Percentiles rank a stretch among this genome's conserved stretches.
phyloP scores from a whole-genome alignment of 805 yeast species.

The Candida rishiriensis region DNA sequence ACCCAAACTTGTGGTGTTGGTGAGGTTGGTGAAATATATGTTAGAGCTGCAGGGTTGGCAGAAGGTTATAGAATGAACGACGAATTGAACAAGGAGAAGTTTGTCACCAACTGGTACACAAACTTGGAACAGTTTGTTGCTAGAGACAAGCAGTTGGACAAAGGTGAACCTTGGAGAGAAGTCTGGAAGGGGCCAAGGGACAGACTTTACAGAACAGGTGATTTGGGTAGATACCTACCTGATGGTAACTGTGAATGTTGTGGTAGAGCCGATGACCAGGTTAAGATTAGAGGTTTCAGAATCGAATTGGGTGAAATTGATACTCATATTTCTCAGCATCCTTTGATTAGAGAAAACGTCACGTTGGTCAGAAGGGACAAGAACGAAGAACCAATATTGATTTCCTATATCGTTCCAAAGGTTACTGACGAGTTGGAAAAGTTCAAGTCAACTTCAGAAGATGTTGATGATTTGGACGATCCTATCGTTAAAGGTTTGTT shows the following conservation, averaged over 20 bases:
- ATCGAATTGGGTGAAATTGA: constrained; percentile 98
- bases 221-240: constrained; percentile 91
- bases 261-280: constrained; percentile 99
- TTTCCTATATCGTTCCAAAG: constrained; percentile 86
- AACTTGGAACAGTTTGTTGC: constrained; percentile 58
- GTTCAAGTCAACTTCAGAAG: constrained; percentile 49
- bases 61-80: constrained; percentile 95
- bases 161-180: constrained; percentile 62
- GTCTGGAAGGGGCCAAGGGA: constrained; percentile 95
- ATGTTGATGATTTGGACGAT: constrained; percentile 46
- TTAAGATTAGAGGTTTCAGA: constrained; percentile 96
- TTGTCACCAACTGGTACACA: constrained; percentile 88
- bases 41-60: constrained; percentile 96
- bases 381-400: constrained; percentile 86
- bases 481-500: constrained; percentile 77
- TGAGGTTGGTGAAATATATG: constrained; percentile 97
- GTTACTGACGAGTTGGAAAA: constrained; percentile 39
- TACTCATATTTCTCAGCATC: constrained; percentile 93
- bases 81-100: constrained; percentile 81
- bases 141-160: constrained; percentile 42
- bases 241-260: constrained; percentile 98
- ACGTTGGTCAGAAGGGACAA: constrained; percentile 89
- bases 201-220: constrained; percentile 95
- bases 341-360: constrained; percentile 84
- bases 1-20: constrained; percentile 96